phyloP scores from a whole-genome alignment of 352 stramenopile species.

The Pilasporangium apinafurcum region DNA sequence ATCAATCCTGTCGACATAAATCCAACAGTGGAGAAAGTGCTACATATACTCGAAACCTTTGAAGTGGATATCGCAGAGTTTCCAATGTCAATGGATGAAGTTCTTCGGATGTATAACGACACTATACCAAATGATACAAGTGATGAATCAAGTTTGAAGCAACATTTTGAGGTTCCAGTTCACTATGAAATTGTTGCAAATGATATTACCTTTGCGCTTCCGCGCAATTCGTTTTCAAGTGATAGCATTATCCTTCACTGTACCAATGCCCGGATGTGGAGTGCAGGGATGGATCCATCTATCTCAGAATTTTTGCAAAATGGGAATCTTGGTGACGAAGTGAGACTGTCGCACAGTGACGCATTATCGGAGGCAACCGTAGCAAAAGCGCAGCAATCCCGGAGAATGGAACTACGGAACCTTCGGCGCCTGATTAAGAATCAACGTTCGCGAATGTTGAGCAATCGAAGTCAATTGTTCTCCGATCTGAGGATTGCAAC shows the following conservation, averaged over 20 bases:
- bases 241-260: conserved; percentile 72
- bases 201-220: conserved; percentile 73
- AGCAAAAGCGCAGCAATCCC: conserved; percentile 52
- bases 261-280: conserved; percentile 74
- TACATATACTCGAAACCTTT: conserved; percentile 21
- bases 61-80: conserved; percentile 26
- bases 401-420: conserved; percentile 62
- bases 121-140: conserved; percentile 11
- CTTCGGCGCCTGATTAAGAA: conserved; percentile 76
- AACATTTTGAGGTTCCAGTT: conserved; percentile 11
- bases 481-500: conserved; percentile 78
- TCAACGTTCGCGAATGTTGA: conserved; percentile 73
- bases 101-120: conserved; percentile 26
- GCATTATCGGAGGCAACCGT: conserved; percentile 26
- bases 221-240: conserved; percentile 69
- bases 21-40: conserved; percentile 21
- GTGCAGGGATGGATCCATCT: conserved; percentile 44
- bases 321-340: conserved; percentile 64
- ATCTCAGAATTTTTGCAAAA: conserved; percentile 72
- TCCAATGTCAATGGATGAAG: conserved; percentile 25
- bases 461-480: conserved; percentile 74
- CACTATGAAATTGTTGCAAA: conserved; percentile 74
- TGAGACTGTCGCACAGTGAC: conserved; percentile 27
- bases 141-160: background rate
- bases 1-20: conserved; percentile 18